Evolutionary conservation across 2,329 filamentous ascomycete genomes (phyloP).

Genomic region (Leptographium radiaticola): DNA sequence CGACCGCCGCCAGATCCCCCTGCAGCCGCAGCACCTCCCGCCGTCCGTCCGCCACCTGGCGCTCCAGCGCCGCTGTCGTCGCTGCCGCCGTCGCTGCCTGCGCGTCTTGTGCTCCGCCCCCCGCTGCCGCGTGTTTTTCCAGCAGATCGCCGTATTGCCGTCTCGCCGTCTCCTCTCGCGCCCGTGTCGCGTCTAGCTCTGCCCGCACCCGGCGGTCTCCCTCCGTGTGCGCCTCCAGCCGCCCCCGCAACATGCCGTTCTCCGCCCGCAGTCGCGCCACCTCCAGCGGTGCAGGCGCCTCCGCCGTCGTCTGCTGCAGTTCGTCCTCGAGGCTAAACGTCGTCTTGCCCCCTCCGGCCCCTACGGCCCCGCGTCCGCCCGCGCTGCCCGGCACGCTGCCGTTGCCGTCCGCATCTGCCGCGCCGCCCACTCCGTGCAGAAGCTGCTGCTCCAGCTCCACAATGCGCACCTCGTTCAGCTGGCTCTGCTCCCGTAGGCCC

Average conservation of each 20-base stretch:
- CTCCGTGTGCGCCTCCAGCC: slow-evolving; percentile 39
- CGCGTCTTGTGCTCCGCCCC: slow-evolving; percentile 39
- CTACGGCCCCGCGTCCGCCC: background rate
- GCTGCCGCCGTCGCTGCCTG: slow-evolving; percentile 28
- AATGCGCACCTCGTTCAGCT: slow-evolving; percentile 38
- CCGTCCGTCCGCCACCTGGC: slow-evolving; percentile 37
- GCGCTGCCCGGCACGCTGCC: background rate
- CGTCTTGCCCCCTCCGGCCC: slow-evolving; percentile 11
- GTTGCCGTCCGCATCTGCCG: slow-evolving; percentile 2
- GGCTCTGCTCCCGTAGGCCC: slow-evolving; percentile 27
- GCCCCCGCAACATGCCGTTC: slow-evolving; percentile 44
- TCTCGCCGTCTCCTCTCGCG: slow-evolving; percentile 37
- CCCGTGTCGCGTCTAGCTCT: slow-evolving; percentile 42
- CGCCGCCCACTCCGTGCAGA: slow-evolving; percentile 20
- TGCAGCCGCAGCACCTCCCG: slow-evolving; percentile 40
- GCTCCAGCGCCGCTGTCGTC: slow-evolving; percentile 30
- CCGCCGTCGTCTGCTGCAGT: slow-evolving; percentile 31
- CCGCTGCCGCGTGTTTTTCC: slow-evolving; percentile 42
- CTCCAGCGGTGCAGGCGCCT: slow-evolving; percentile 29
- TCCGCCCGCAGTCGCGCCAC: slow-evolving; percentile 48
- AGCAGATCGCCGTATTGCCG: slow-evolving; percentile 42
- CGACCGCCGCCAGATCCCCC: slow-evolving; percentile 40
- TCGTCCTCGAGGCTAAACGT: slow-evolving; percentile 45
- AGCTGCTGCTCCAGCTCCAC: slow-evolving; percentile 46
- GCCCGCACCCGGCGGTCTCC: slow-evolving; percentile 37